A percentile compares a stretch with the other conserved stretches of the same genome.
phyloP scores from a whole-genome alignment of 257 asterid genomes.

The Avicennia marina region DNA sequence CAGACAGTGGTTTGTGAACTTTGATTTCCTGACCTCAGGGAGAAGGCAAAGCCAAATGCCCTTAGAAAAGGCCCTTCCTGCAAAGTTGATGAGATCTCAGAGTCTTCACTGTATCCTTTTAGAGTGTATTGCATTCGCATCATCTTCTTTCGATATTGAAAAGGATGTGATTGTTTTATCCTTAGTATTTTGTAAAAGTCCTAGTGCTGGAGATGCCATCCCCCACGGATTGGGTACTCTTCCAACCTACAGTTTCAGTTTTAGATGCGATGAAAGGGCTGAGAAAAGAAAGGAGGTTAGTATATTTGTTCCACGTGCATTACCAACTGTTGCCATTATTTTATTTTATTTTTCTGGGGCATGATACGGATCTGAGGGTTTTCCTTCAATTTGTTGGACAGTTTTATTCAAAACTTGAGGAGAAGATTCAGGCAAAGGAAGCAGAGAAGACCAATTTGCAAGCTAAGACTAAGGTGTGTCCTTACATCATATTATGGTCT shows the following conservation, averaged over 20 bases:
- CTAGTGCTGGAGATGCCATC: slow-evolving; percentile 60
- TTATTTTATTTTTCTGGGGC: neutral
- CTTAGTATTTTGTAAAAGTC: slow-evolving; percentile 58
- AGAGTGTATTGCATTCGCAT: neutral
- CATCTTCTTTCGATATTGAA: neutral
- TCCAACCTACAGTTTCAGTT: slow-evolving; percentile 76
- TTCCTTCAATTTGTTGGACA: slow-evolving; percentile 25
- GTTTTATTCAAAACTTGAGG: slow-evolving; percentile 92
- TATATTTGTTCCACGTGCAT: slow-evolving; percentile 10
- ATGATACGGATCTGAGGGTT: slow-evolving; percentile 14
- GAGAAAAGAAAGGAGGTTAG: slow-evolving; percentile 92
- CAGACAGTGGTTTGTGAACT: slow-evolving; percentile 16
- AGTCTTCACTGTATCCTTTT: slow-evolving; percentile 51
- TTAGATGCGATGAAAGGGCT: slow-evolving; percentile 93
- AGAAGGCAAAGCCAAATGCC: slow-evolving; percentile 36
- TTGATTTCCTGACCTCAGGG: slow-evolving; percentile 33
- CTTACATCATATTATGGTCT: slow-evolving; percentile 7
- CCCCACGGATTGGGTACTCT: slow-evolving; percentile 62
- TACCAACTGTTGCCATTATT: no score
- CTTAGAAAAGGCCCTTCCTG: slow-evolving; percentile 32
- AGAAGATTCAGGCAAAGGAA: slow-evolving; percentile 91
- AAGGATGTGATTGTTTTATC: slow-evolving; percentile 25
- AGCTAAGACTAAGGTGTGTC: slow-evolving; percentile 67
- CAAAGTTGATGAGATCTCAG: slow-evolving; percentile 37
- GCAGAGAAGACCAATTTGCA: slow-evolving; percentile 67